Evolutionary conservation across 2,329 filamentous ascomycete species (phyloP), one percentile per base, ranked within the genome.

Genomic region (Sporothrix dimorphospora): DNA sequence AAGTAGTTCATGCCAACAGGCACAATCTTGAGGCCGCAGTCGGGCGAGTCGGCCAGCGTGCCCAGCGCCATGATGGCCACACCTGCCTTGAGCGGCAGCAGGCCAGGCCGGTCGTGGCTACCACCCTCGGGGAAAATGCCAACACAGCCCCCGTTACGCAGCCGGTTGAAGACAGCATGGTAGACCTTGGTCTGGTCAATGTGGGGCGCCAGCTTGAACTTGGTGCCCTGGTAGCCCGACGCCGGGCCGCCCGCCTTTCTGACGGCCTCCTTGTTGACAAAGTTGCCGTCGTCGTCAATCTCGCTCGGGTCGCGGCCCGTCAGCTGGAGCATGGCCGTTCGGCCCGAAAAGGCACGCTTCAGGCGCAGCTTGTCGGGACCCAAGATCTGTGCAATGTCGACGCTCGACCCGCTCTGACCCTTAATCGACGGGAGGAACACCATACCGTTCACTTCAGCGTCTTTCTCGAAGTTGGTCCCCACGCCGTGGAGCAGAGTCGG

Each of bases 1-100:
- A 99, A 99, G 82, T 99, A 99, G 82, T 99, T 99, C 95, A 99
- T 98, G 77, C 95, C 95, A 69, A 96, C 94, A 3, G 96, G 96
- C 30, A 99, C 93, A 77, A 99, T 98, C 81, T 94, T 97, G 74
- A 99, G 85, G 40, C 93, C 94, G 79, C 93, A 97, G 75, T 95
- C 87, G 2, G 94, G 94, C 74, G 94, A 90, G 72, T 94, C 91
- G 5, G 93, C 94, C 69, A 98, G 85, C 0, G 96, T 92, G 51
- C 95, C 95, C 47, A 99, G 87, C 14, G 95, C 96, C 95, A 99
- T 99, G 79, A 99, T 96, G 72, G 96, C 96, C 73, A 99, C 94
- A 80, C 95, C 95, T 77, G 96, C 95, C 86, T 98, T 98, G 74
- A 98, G 85, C 27, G 96, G 95, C 55, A 98, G 86, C 61, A 98